These are phyloP conservation scores for Pestalotiopsis sp. DNA, from an alignment of 2,329 filamentous ascomycete genomes.

Conservation along the genomic window DNA sequence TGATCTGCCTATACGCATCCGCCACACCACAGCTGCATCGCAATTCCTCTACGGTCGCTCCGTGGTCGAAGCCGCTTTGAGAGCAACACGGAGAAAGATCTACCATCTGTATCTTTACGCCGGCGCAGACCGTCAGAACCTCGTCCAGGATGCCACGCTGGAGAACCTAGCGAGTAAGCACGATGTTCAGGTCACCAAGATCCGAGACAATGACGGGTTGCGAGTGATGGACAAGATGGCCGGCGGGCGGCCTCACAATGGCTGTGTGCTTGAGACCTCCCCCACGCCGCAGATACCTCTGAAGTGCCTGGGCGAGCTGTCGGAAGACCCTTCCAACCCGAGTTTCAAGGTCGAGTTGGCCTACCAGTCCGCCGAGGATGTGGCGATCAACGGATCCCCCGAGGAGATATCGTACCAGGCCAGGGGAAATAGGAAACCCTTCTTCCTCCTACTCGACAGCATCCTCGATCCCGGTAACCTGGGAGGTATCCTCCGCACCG, in stretches of 20 bases:
- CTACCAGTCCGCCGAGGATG: slow-evolving; percentile 74
- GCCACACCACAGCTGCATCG: slow-evolving; percentile 78
- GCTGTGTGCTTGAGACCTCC: slow-evolving; percentile 83
- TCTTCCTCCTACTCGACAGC: slow-evolving; percentile 73
- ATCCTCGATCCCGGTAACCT: slow-evolving; percentile 88
- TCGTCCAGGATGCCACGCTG: slow-evolving; percentile 44
- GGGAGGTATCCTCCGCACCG: slow-evolving; percentile 84
- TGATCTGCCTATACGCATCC: slow-evolving; percentile 37
- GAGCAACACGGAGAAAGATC: slow-evolving; percentile 64
- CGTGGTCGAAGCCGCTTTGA: slow-evolving; percentile 77
- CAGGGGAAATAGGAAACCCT: slow-evolving; percentile 56
- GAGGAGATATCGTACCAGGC: slow-evolving; percentile 44
- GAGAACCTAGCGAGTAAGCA: slow-evolving; percentile 46
- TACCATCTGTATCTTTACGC: slow-evolving; percentile 82
- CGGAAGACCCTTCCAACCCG: slow-evolving; percentile 40
- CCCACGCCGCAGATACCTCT: slow-evolving; percentile 74
- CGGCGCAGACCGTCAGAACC: slow-evolving; percentile 53
- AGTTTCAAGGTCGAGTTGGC: slow-evolving; percentile 62
- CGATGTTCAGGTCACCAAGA: slow-evolving; percentile 56
- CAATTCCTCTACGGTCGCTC: slow-evolving; percentile 88
- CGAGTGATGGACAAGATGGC: slow-evolving; percentile 82
- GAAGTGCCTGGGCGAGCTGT: slow-evolving; percentile 52
- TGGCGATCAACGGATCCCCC: slow-evolving; percentile 67
- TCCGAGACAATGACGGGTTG: slow-evolving; percentile 58
- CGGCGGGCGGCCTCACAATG: slow-evolving; percentile 82